Base-by-base conservation (phyloP, 441 rosid species). In the Gossypium trilobum region DNA sequence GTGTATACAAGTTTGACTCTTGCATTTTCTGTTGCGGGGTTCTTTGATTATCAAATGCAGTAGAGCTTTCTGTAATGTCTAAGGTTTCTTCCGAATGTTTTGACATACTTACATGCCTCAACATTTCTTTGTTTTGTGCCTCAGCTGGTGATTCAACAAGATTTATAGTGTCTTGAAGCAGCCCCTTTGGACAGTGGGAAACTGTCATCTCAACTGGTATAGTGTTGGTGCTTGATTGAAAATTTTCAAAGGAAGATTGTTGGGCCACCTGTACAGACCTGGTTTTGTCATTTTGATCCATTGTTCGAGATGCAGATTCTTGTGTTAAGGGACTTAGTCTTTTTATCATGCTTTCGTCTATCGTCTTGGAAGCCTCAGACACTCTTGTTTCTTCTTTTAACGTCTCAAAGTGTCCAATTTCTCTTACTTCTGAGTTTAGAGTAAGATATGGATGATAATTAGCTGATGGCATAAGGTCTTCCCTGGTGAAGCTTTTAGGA, bases 51-150 rank as follows among this genome's bases (percentile, higher is more conserved):
- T 81, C 76, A 78, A 75, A 64, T 74, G 72, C 72, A 19, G 54
- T 78, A 52, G 73, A 75, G 81, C 86, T 86, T 81, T 84, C 91
- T 23, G 72, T 74, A 29, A 76, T 52, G 61, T 81, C 85, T 36
- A 77, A 72, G 75, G 70, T 75, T 66, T 51, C 75, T 73, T 78
- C 75, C 56, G 78, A 81, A 44, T 75, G 78, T 68, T 80, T 73
- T 52, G 33, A 52, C 59, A 20, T 20, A 55, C 31, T 48, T 29
- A 56, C 33, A 20, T 75, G 75, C 48, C 73, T 65, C 67, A 72
- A 79, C 78, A 74, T 75, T 71, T 79, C 79, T 71, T 63, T 71
- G 69, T 75, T 82, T 64, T 77, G 59, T 42, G 13, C 66, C 44
- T 73, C 80, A 75, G 76, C 63, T 16, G 72, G 23, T 73, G 79